A percentile compares a stretch with the other conserved stretches of the same genome.
These are phyloP conservation scores for Rostrohypoxylon terebratum DNA, from an alignment of 495 filamentous ascomycete species.

Conservation along the genomic window DNA sequence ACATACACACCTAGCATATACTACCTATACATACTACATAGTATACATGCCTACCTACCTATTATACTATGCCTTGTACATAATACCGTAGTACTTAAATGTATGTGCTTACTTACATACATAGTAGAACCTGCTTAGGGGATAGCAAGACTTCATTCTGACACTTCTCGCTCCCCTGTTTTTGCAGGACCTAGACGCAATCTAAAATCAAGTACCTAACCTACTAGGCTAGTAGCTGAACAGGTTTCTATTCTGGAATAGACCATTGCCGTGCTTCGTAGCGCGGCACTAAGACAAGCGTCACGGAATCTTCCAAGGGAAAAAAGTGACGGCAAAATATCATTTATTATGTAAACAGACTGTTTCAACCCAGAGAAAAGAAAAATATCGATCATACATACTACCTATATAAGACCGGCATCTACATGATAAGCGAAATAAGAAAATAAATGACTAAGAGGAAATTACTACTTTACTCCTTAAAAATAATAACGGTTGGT, in stretches of 20 bases:
- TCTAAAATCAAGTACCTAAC: conserved; percentile 8
- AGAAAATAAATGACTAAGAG: neutral
- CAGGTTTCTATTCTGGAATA: conserved; percentile 9
- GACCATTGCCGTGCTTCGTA: conserved; percentile 11
- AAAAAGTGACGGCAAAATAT: conserved; percentile 3
- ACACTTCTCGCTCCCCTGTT: conserved; percentile 6
- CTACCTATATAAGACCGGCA: neutral
- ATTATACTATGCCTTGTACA: too few relatives aligned
- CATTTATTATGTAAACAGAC: conserved; percentile 9
- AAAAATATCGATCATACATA: neutral
- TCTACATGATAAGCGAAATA: neutral
- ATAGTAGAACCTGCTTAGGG: too few relatives aligned
- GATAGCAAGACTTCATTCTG: neutral
- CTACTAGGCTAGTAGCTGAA: conserved; percentile 15
- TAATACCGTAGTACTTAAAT: too few relatives aligned
- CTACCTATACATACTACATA: too few relatives aligned
- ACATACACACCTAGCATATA: neutral
- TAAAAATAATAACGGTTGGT: neutral
- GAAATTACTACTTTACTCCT: too few relatives aligned
- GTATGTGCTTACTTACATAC: neutral
- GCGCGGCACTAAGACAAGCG: conserved; percentile 14
- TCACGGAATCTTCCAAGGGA: neutral
- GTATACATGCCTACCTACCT: too few relatives aligned
- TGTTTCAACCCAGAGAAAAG: too few relatives aligned
- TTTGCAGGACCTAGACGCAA: conserved; percentile 4